Evolutionary conservation across 2,329 filamentous ascomycete species (phyloP).

Genomic region (Ophiobolus disseminans): DNA sequence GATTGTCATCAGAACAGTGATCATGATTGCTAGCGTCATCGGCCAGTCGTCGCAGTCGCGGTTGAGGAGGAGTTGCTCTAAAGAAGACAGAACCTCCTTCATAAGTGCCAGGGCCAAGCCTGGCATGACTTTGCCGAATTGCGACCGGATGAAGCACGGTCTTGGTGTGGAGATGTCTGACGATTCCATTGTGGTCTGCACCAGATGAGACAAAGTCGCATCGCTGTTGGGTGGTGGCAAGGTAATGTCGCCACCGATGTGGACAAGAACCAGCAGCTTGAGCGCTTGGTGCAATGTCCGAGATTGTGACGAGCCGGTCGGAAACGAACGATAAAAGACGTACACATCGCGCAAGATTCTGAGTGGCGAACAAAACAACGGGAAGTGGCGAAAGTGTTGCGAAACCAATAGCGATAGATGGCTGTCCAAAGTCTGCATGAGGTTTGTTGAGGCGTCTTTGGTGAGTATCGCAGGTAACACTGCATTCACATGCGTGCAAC

Average conservation of each 20-base stretch:
- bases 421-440: conserved; percentile 34
- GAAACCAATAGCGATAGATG: conserved; percentile 44
- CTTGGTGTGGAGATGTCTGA: conserved; percentile 27
- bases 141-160: conserved; percentile 50
- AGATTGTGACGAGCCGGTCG: conserved; percentile 19
- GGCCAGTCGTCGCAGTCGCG: conserved; percentile 44
- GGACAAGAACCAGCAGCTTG: conserved; percentile 50
- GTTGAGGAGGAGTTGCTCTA: conserved; percentile 42
- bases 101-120: conserved; percentile 40
- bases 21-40: conserved; percentile 40
- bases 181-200: conserved; percentile 25
- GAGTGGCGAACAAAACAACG: conserved; percentile 42
- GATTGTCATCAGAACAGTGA: conserved; percentile 46
- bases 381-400: conserved; percentile 45
- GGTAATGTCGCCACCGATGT: conserved; percentile 48
- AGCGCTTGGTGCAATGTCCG: conserved; percentile 42
- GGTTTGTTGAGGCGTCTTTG: conserved; percentile 17
- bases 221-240: conserved; percentile 28
- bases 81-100: conserved; percentile 38
- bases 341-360: conserved; percentile 45
- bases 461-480: conserved; percentile 47
- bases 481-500: conserved; percentile 30
- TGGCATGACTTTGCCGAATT: conserved; percentile 47
- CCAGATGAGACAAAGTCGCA: conserved; percentile 23
- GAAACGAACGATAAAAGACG: conserved; percentile 36